Evolutionary conservation across 495 filamentous ascomycete species (phyloP), one percentile per base, ranked within the genome.

Genomic region (Mycothermus thermophilus): DNA sequence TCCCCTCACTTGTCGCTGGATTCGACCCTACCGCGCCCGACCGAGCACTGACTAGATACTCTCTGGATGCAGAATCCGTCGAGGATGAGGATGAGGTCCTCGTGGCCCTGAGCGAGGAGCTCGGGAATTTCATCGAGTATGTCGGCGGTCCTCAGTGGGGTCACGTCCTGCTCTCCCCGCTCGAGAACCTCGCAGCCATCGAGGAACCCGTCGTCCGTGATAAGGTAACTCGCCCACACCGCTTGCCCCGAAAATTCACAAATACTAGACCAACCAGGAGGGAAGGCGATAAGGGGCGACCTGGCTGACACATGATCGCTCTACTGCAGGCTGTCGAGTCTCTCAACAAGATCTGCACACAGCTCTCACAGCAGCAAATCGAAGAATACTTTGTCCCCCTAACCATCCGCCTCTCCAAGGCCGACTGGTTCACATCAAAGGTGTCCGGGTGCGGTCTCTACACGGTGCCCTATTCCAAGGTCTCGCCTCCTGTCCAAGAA

Each of bases 351-450:
- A 95, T 97, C 52, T 94, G 88, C 68, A 72, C 75, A 49, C 74
- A 95, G 53, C 71, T 97, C 23, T 90, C 83, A 21, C 68, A 83
- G 46, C 69, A 83, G 48, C 90, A 97, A 63, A 75, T 96, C 55
- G 92, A 97, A 66, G 82, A 96, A 50, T 78, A 80, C 55, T 96
- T 94, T 63, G 84, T 96, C 48, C 90, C 92, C 18, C 79, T 97
- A 44, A 80, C 82, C 34, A 73, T 93, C 48, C 82, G 90, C 45
- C 79, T 97, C 34, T 93, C 90, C 36, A 96, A 95, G 72, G 92
- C 90, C 57, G 90, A 97, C 66, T 97, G 90, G 90, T 97, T 97
- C 54, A 97, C 90, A 19, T 96, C 92, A 40, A 97, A 96, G 60
- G 90, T 97, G 34, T 97, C 90, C 10, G 90, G 87, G 6, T 92